Conservation (phyloP, 2,329 filamentous ascomycete species). For the Emericellopsis atlantica region DNA sequence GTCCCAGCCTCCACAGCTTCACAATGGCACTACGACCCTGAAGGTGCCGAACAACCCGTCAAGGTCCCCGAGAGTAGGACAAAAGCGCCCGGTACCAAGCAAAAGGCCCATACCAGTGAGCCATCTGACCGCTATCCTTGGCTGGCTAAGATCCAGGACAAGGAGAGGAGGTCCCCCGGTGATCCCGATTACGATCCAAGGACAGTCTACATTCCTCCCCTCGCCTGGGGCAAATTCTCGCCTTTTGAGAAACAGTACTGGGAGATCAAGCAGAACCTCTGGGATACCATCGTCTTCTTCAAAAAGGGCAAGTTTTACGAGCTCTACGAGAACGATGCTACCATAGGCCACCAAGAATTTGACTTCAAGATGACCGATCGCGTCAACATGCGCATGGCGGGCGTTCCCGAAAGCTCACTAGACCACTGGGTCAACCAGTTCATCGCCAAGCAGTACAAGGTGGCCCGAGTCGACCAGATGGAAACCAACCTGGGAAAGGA, state of each 20-base stretch:
- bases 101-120: constrained; percentile 68
- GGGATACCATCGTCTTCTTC: constrained; percentile 97
- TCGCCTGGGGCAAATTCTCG: constrained; percentile 72
- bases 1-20: constrained; percentile 56
- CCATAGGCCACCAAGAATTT: constrained; percentile 89
- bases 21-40: constrained; percentile 62
- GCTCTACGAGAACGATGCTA: constrained; percentile 94
- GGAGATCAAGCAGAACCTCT: constrained; percentile 97
- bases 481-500: constrained; percentile 93
- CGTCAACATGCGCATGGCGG: constrained; percentile 99
- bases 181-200: constrained; percentile 86
- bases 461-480: constrained; percentile 91
- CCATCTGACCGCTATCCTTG: constrained; percentile 81
- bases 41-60: constrained; percentile 25
- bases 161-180: constrained; percentile 63
- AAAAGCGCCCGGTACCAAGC: constrained; percentile 26
- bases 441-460: constrained; percentile 95
- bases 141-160: constrained; percentile 77
- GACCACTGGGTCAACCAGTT: constrained; percentile 98
- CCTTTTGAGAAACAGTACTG: constrained; percentile 98
- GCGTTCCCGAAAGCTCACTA: constrained; percentile 89
- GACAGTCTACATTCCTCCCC: constrained; percentile 78
- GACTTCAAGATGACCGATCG: constrained; percentile 95
- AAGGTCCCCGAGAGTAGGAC: constrained; percentile 16
- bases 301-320: constrained; percentile 99